phyloP scores from a whole-genome alignment of 371 early-diverging fungal genomes.

The Fennellomyces sp. region DNA sequence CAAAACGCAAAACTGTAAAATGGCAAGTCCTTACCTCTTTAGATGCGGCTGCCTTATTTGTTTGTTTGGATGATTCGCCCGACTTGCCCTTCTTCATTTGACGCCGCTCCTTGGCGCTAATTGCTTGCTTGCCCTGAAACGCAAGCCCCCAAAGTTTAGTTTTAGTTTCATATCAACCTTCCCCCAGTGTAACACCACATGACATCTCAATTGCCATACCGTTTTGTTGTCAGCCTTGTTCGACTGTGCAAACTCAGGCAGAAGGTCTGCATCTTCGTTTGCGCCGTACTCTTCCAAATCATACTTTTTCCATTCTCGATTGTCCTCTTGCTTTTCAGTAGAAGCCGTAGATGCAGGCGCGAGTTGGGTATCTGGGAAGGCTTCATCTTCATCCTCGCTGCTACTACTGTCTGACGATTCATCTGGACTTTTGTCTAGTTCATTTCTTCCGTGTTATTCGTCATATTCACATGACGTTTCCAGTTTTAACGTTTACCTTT shows the following conservation, averaged over 20 bases:
- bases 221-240: constrained; percentile 12
- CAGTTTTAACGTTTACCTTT: too few relatives aligned
- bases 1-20: too few relatives aligned
- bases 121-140: constrained; percentile 42
- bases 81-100: constrained; percentile 64
- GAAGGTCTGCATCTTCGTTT: constrained; percentile 53
- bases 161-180: not conserved
- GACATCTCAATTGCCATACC: not conserved
- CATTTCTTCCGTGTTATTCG: not conserved
- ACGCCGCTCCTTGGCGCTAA: constrained; percentile 81
- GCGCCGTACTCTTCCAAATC: constrained; percentile 71
- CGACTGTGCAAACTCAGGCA: constrained; percentile 20
- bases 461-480: not conserved
- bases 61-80: constrained; percentile 17
- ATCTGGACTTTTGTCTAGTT: constrained; percentile 5
- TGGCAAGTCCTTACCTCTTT: constrained; percentile 3
- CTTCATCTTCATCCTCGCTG: constrained; percentile 42
- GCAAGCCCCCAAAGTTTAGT: not conserved
- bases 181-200: not conserved
- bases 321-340: constrained; percentile 1
- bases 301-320: constrained; percentile 60
- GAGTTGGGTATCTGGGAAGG: constrained; percentile 67
- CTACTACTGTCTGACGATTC: constrained; percentile 37
- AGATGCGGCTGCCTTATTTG: constrained; percentile 16
- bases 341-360: constrained; percentile 14